Evolutionary conservation across 2,329 filamentous ascomycete genomes (phyloP).

Genomic region (Colletotrichum eremochloae): DNA sequence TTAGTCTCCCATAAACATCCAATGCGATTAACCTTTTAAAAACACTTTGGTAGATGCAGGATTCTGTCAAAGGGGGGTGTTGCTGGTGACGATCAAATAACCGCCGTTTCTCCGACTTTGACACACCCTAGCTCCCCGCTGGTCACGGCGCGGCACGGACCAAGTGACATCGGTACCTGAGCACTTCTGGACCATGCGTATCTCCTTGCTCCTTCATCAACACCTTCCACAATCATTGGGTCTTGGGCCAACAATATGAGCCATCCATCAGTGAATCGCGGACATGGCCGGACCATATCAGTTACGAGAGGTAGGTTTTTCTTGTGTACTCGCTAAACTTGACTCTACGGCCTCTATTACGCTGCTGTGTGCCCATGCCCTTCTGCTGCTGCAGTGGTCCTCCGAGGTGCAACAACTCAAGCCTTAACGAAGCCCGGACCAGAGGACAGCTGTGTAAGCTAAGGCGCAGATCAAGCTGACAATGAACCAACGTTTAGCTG

Average conservation of each 20-base stretch:
- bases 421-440: not conserved
- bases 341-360: not conserved
- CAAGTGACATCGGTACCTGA: conserved; percentile 8
- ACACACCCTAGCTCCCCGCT: not conserved
- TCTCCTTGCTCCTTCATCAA: not conserved
- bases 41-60: not conserved
- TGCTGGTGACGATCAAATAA: not conserved
- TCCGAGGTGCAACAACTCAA: not conserved
- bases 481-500: conserved; percentile 53
- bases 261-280: conserved; percentile 30
- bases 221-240: not conserved
- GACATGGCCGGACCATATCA: conserved; percentile 39
- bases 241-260: conserved; percentile 18
- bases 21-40: not conserved
- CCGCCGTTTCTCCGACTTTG: not conserved
- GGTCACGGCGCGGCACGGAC: conserved; percentile 8
- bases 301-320: conserved; percentile 35
- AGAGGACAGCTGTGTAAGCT: not conserved
- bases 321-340: no score
- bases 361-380: not conserved
- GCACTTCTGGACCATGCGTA: not conserved
- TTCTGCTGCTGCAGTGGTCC: not conserved
- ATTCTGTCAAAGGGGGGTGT: not conserved
- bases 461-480: not conserved
- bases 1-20: not conserved